Evolutionary conservation across 2,329 filamentous ascomycete genomes (phyloP), one percentile per base, ranked within the genome.

Genomic region (Exophiala xenobiotica): DNA sequence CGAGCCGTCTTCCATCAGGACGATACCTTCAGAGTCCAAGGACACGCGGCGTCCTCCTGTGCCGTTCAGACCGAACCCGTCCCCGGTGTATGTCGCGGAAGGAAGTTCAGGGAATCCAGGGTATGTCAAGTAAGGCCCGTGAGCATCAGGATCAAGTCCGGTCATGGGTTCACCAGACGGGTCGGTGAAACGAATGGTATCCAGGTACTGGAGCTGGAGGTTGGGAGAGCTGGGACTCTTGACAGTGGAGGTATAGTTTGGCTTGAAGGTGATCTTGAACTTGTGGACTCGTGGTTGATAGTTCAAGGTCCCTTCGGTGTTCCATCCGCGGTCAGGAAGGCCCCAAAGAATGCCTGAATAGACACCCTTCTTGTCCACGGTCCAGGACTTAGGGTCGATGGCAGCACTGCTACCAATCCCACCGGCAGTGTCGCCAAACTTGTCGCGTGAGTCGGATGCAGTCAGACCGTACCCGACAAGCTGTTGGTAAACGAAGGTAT

Each of bases 291-390:
- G 78, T 2, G 78, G 77, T 58, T 87, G 80, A 65, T 78, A 87
- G 65, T 87, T 87, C 14, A 85, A 59, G 6, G 85, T 88, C 38
- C 83, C 85, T 60, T 87, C 72, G 0, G 85, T 88, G 63, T 89
- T 88, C 78, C 86, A 89, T 29, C 86, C 86, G 53, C 85, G 76
- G 63, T 88, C 84, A 1, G 86, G 85, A 12, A 88, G 67, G 9
- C 75, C 73, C 69, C 79, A 89, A 18, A 88, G 63, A 3, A 79
- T 75, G 12, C 83, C 86, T 2, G 75, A 74, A 64, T 88, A 89
- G 46, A 71, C 72, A 60, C 69, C 74, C 4, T 65, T 65, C 7
- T 29, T 46, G 39, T 58, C 41, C 63, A 78, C 79, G 59, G 73
- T 76, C 83, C 85, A 89, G 6, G 77, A 76, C 26, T 67, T 70